Evolutionary conservation across 2,329 filamentous ascomycete genomes (phyloP).

Genomic region (Macroventuria anomochaeta): DNA sequence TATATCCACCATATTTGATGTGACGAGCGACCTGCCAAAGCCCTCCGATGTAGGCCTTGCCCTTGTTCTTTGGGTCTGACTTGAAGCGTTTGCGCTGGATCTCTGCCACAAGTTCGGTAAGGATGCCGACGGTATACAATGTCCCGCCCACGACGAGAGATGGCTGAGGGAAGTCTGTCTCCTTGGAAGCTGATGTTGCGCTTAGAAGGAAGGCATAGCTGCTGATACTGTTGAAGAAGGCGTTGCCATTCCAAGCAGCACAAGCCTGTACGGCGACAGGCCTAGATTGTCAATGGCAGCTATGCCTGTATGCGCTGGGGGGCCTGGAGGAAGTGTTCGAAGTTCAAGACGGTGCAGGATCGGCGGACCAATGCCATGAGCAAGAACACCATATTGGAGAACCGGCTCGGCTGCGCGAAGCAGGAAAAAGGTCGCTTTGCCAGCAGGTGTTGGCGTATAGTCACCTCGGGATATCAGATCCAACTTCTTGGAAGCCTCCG

Average conservation of each 20-base stretch:
- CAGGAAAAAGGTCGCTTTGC: conserved; percentile 53
- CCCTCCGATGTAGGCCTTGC: conserved; percentile 59
- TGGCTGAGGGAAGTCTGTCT: conserved; percentile 49
- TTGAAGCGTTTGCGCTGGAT: conserved; percentile 63
- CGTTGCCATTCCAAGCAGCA: conserved; percentile 63
- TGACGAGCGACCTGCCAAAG: conserved; percentile 59
- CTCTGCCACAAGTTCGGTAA: conserved; percentile 63
- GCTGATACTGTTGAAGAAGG: conserved; percentile 61
- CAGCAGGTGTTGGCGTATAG: conserved; percentile 49
- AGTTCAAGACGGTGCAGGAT: conserved; percentile 58
- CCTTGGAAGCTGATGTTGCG: conserved; percentile 55
- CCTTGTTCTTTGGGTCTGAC: conserved; percentile 57
- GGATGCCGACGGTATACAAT: conserved; percentile 60
- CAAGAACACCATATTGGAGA: conserved; percentile 59
- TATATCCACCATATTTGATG: conserved; percentile 63
- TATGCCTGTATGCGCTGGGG: conserved; percentile 50
- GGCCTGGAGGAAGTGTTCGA: conserved; percentile 51
- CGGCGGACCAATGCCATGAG: conserved; percentile 48
- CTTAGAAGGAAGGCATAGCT: conserved; percentile 61
- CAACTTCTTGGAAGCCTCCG: conserved; percentile 36
- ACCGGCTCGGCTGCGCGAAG: conserved; percentile 56
- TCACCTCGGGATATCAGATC: conserved; percentile 53
- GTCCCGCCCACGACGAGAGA: conserved; percentile 56
- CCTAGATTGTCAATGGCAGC: conserved; percentile 52
- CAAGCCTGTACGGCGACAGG: conserved; percentile 58